Conservation (phyloP, 768 basidiomycete species). For the Serpula lacrymans region DNA sequence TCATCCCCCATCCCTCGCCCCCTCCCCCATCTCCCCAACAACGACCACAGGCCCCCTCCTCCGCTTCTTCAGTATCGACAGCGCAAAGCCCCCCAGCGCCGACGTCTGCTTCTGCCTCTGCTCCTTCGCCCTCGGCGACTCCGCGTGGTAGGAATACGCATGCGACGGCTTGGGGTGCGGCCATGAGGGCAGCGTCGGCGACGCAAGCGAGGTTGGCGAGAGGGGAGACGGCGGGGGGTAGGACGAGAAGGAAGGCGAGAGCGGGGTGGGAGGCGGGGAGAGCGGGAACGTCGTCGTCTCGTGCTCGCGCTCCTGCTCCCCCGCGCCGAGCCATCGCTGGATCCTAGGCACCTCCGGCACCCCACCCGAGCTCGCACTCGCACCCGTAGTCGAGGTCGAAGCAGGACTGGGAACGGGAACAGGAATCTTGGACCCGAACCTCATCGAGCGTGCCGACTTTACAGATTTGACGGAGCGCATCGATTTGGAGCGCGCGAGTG, state of each 20-base stretch:
- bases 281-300: too few relatives aligned
- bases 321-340: too few relatives aligned
- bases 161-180: conserved; percentile 10
- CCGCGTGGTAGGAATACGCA: conserved; percentile 2
- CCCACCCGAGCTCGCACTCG: conserved; percentile 18
- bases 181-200: conserved; percentile 19
- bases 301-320: too few relatives aligned
- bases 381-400: conserved; percentile 21
- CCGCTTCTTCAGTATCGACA: too few relatives aligned
- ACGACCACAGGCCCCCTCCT: too few relatives aligned
- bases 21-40: too few relatives aligned
- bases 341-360: conserved; percentile 8
- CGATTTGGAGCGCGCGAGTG: too few relatives aligned
- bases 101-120: conserved; percentile 7
- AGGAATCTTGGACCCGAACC: too few relatives aligned
- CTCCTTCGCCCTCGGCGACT: conserved; percentile 22
- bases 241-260: conserved; percentile 9
- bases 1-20: too few relatives aligned
- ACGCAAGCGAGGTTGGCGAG: conserved; percentile 23
- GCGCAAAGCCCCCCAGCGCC: too few relatives aligned
- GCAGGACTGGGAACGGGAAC: conserved; percentile 29
- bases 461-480: too few relatives aligned
- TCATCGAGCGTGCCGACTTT: too few relatives aligned
- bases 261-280: conserved; percentile 16
- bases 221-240: conserved; percentile 19